Evolutionary conservation across 257 asterid genomes (phyloP), one percentile per base, ranked within the genome.

Genomic region (Petunia axillaris): DNA sequence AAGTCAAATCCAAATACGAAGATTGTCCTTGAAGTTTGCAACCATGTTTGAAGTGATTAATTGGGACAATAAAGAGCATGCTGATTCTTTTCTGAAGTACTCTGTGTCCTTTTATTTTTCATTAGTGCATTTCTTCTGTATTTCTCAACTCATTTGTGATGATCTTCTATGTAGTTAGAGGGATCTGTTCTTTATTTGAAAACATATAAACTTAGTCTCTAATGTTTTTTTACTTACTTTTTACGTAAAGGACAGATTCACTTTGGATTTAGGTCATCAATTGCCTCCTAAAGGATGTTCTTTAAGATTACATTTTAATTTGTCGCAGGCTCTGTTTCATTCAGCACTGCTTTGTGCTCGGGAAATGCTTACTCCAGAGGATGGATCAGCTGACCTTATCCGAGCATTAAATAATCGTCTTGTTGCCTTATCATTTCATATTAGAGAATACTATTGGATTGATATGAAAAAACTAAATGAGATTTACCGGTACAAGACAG

Each of bases 401-500:
- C 89, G 89, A 63, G 96, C 96, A 77, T 81, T 91, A 78, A 91
- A 91, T 85, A 91, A 86, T 82, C 96, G 96, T 81, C 94, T 91
- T 40, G 88, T 91, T 77, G 94, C 96, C 62, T 84, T 91, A 70
- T 90, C 96, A 3, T 91, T 91, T 84, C 96, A 91, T 77, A 91
- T 91, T 25, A 90, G 96, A 80, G 94, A 91, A 82, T 91, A 91
- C 62, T 91, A 91, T 77, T 91, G 96, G 96, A 84, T 87, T 60
- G 96, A 91, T 64, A 85, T 91, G 93, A 91, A 80, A 75, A 91
- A 89, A 77, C 85, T 91, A 10, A 91, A 91, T 50, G 96, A 91
- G 89, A 90, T 91, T 37, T 91, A 91, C 83, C 93, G 96, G 25
- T 91, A 91, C 91, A 87, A 91, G 82, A 91, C 96, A 2, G 96